Conservation (phyloP, 2,329 filamentous ascomycete species). For the Xenosphaeropsis pyriputrescens region DNA sequence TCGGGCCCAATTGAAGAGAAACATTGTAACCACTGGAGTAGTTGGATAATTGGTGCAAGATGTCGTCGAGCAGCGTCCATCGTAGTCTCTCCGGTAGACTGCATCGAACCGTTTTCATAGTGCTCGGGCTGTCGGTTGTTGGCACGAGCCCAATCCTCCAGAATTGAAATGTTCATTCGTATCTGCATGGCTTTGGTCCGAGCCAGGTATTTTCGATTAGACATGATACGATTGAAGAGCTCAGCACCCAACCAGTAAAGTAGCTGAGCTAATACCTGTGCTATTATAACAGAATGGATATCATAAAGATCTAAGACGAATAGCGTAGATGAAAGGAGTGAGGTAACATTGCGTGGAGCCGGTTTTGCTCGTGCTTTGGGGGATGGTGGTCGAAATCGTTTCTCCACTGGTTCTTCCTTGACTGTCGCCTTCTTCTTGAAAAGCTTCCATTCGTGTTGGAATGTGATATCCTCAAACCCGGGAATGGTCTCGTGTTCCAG, state of each 20-base stretch:
- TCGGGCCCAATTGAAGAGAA: slow-evolving; percentile 82
- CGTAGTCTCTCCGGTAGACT: slow-evolving; percentile 71
- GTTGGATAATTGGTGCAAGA: slow-evolving; percentile 78
- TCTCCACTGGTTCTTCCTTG: slow-evolving; percentile 81
- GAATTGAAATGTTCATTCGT: slow-evolving; percentile 89
- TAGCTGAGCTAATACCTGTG: slow-evolving; percentile 83
- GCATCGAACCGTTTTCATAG: slow-evolving; percentile 84
- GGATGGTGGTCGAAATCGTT: slow-evolving; percentile 81
- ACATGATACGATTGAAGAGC: slow-evolving; percentile 96
- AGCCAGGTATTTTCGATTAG: slow-evolving; percentile 83
- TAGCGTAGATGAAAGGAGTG: slow-evolving; percentile 83
- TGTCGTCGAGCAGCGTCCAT: slow-evolving; percentile 74
- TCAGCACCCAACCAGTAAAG: slow-evolving; percentile 95
- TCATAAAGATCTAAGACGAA: slow-evolving; percentile 99
- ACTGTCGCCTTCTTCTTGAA: slow-evolving; percentile 85
- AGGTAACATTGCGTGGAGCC: slow-evolving; percentile 89
- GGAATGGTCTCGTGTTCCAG: slow-evolving; percentile 97
- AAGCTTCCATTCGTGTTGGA: slow-evolving; percentile 97
- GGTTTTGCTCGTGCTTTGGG: slow-evolving; percentile 86
- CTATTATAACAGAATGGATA: slow-evolving; percentile 89
- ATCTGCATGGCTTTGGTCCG: slow-evolving; percentile 99
- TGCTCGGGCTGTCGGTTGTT: slow-evolving; percentile 95
- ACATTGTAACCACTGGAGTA: slow-evolving; percentile 94
- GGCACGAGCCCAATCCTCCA: slow-evolving; percentile 89
- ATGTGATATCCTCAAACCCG: slow-evolving; percentile 89